These are phyloP conservation scores for Ascochyta pisi DNA, from an alignment of 2,329 filamentous ascomycete genomes.

Conservation along the genomic window DNA sequence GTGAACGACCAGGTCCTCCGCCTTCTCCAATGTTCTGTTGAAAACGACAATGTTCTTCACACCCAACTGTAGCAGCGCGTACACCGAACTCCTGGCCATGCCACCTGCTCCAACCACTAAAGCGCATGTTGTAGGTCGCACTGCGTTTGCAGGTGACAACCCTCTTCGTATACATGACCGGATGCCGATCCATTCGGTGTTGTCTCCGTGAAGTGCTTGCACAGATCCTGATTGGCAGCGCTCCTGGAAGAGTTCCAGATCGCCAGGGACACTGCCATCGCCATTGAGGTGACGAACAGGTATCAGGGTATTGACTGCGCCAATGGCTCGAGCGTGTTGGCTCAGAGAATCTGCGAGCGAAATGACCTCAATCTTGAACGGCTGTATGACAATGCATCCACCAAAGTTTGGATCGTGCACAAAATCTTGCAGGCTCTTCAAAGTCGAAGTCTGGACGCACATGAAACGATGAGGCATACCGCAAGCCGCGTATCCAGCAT, in stretches of 20 bases:
- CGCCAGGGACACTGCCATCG: slow-evolving; percentile 64
- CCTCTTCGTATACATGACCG: slow-evolving; percentile 74
- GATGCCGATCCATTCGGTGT: slow-evolving; percentile 84
- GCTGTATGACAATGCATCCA: slow-evolving; percentile 73
- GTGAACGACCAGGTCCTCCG: slow-evolving; percentile 70
- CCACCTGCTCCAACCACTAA: slow-evolving; percentile 68
- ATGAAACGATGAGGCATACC: slow-evolving; percentile 73
- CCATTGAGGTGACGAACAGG: slow-evolving; percentile 68
- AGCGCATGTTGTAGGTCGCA: slow-evolving; percentile 59
- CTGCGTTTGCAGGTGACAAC: slow-evolving; percentile 72
- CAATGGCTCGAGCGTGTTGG: slow-evolving; percentile 75
- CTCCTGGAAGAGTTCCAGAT: slow-evolving; percentile 60
- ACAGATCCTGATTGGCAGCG: slow-evolving; percentile 71
- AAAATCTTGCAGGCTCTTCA: slow-evolving; percentile 69
- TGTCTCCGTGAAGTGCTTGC: slow-evolving; percentile 76
- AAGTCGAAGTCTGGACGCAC: slow-evolving; percentile 67
- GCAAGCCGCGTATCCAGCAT: slow-evolving; percentile 68
- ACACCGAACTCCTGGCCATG: slow-evolving; percentile 80
- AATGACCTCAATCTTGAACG: slow-evolving; percentile 76
- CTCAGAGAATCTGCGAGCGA: slow-evolving; percentile 70
- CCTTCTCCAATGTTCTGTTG: slow-evolving; percentile 73
- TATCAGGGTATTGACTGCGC: slow-evolving; percentile 77
- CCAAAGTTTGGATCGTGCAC: slow-evolving; percentile 73
- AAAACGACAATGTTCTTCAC: slow-evolving; percentile 77
- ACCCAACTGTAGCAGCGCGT: slow-evolving; percentile 78